Conservation (phyloP, 2,329 filamentous ascomycete genomes). For the Orbilia ellipsospora region DNA sequence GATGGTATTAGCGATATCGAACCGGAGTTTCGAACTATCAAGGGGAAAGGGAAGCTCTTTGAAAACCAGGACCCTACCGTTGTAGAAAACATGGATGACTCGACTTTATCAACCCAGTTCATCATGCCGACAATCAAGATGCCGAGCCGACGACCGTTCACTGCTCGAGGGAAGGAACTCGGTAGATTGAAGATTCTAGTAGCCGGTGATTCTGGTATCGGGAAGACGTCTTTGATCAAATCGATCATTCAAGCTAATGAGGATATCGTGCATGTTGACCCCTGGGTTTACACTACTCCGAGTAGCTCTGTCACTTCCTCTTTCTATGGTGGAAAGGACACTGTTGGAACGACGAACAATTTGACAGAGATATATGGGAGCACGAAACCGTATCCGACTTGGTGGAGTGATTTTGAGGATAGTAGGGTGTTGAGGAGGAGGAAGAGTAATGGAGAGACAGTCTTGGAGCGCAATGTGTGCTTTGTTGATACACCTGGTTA, state of each 20-base stretch:
- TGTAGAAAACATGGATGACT: conserved; percentile 60
- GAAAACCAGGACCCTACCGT: conserved; percentile 56
- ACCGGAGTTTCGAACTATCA: conserved; percentile 60
- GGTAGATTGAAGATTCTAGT: conserved; percentile 90
- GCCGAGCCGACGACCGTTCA: conserved; percentile 88
- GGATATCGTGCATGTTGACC: conserved; percentile 93
- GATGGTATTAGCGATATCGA: conserved; percentile 42
- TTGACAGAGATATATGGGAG: conserved; percentile 80
- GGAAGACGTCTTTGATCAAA: conserved; percentile 89
- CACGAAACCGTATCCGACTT: conserved; percentile 84
- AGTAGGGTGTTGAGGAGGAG: conserved; percentile 71
- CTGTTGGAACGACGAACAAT: conserved; percentile 58
- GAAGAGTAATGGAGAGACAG: conserved; percentile 78
- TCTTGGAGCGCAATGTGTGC: conserved; percentile 90
- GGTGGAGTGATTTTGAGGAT: conserved; percentile 85
- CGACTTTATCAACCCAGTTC: conserved; percentile 74
- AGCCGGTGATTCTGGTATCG: conserved; percentile 79
- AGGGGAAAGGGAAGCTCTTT: conserved; percentile 63
- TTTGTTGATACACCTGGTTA: conserved; percentile 87
- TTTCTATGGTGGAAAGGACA: conserved; percentile 56
- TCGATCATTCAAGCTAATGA: conserved; percentile 86
- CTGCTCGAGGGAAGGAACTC: conserved; percentile 82
- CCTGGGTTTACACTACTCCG: conserved; percentile 63
- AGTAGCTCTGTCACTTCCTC: conserved; percentile 57
- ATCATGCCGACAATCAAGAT: conserved; percentile 97